Evolutionary conservation across 805 yeast genomes (phyloP), one percentile per base, ranked within the genome.

Genomic region (Teunomyces pallodes): DNA sequence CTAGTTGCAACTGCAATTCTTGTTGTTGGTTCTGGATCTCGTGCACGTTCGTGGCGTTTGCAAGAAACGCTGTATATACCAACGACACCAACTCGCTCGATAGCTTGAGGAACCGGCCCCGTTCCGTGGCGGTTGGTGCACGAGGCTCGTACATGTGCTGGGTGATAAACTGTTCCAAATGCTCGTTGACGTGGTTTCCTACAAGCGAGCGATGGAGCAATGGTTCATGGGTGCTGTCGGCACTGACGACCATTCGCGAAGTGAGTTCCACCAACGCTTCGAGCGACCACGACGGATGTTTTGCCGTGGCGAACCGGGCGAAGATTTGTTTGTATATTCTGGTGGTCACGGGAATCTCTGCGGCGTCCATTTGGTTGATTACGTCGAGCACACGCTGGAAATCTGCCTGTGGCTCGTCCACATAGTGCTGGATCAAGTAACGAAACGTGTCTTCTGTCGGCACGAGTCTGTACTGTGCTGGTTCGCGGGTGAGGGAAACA

Each of bases 321-420:
- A 62, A 61, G 4, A 68, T 43, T 9, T 40, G 43, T 24, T 53
- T 54, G 47, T 64, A 69, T n/a, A 60, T 53, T 29, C 64, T 58
- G 8, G 69, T 64, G n/a, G 72, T 63, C 9, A 65, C 46, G 1
- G 75, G 75, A 9, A 70, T 44, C n/a, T 51, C 51, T n/a, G 48
- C 42, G 5, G 43, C 38, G 26, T 61, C 64, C 54, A 62, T 58
- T 16, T 52, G 45, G 16, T 49, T 41, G 3, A 64, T 32, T 12
- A 16, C 32, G n/a, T 32, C 8, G 14, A 36, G 27, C 5, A 36
- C 27, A 5, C 36, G 20, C 13, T 28, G 16, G 27, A 39, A 24
- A 3, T 44, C 39, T 8, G 42, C 36, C 2, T 16, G 5, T 8
- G 47, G 36, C 1, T 36, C 36, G 12, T 20, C 13, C 20, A 44